Percentiles rank a stretch among this genome's conserved stretches.
phyloP scores from a whole-genome alignment of 2,329 filamentous ascomycete species.

The Hymenoscyphus linearis region DNA sequence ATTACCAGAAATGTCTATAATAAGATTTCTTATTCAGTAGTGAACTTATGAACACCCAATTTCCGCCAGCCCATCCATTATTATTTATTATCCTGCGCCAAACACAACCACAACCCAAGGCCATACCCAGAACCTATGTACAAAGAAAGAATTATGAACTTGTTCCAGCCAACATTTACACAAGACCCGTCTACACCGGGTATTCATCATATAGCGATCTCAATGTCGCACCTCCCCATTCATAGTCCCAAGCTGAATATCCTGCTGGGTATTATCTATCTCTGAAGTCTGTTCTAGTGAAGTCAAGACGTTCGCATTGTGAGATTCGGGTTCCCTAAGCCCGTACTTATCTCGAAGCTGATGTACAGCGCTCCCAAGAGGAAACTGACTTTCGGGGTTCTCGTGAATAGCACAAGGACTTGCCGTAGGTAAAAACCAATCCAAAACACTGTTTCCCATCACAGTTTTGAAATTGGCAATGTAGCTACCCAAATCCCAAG shows the following conservation, averaged over 20 bases:
- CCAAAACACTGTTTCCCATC: conserved; percentile 65
- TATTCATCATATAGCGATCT: not conserved
- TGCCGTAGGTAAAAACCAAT: conserved; percentile 78
- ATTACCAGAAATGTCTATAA: not conserved
- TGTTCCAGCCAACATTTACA: not conserved
- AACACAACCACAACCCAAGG: not conserved
- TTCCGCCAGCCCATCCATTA: not conserved
- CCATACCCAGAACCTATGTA: not conserved
- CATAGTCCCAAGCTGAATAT: not conserved
- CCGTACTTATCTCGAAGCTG: conserved; percentile 40
- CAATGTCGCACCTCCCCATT: not conserved
- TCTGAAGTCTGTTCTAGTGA: not conserved
- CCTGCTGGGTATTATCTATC: not conserved
- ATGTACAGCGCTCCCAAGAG: conserved; percentile 57
- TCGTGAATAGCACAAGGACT: conserved; percentile 68
- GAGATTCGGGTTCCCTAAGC: not conserved
- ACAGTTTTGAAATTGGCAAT: conserved; percentile 70
- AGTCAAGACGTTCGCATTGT: not conserved
- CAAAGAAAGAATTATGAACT: not conserved
- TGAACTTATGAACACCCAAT: not conserved
- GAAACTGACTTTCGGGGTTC: conserved; percentile 60
- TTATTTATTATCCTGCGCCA: not conserved
- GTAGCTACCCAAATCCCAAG: conserved; percentile 68
- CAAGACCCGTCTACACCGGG: not conserved
- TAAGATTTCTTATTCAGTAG: too few relatives aligned